These are phyloP conservation scores for Hypoxylon sp. DNA, from an alignment of 2,329 filamentous ascomycete species.

Conservation along the genomic window DNA sequence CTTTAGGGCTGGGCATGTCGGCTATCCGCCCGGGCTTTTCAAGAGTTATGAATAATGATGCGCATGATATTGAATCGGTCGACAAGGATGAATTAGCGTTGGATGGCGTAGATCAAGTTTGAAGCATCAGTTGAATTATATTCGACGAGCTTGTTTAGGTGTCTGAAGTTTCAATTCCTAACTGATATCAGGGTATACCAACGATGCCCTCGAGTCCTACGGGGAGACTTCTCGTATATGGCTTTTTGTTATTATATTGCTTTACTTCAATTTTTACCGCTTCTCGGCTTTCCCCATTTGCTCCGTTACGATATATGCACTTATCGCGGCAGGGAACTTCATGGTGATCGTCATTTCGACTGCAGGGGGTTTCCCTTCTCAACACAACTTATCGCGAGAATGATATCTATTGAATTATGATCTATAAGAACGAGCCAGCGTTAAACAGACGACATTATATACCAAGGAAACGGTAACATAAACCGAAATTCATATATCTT, in stretches of 20 bases:
- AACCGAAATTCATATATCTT: background rate
- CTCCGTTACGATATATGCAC: background rate
- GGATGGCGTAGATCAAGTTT: background rate
- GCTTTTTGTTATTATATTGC: no score
- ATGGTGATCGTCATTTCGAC: background rate
- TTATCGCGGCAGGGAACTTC: background rate
- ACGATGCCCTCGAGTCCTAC: no score
- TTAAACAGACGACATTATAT: background rate
- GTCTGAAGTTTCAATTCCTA: background rate
- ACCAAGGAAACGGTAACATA: background rate
- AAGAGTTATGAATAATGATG: background rate
- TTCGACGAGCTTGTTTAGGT: background rate
- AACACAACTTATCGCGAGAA: background rate
- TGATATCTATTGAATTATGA: background rate
- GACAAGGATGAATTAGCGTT: slow-evolving; percentile 36
- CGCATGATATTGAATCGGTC: background rate
- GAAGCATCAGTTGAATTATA: background rate
- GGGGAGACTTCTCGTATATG: no score
- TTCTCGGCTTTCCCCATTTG: background rate
- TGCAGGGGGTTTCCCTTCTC: background rate
- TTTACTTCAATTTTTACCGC: no score
- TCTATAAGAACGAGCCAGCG: background rate
- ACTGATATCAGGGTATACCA: background rate
- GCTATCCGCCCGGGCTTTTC: slow-evolving; percentile 3
- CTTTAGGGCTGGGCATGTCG: slow-evolving; percentile 27